A percentile compares a stretch with the other conserved stretches of the same genome.
Evolutionary conservation across 2,329 filamentous ascomycete genomes (phyloP).

Genomic region (Arthrobotrys sphaeroides): DNA sequence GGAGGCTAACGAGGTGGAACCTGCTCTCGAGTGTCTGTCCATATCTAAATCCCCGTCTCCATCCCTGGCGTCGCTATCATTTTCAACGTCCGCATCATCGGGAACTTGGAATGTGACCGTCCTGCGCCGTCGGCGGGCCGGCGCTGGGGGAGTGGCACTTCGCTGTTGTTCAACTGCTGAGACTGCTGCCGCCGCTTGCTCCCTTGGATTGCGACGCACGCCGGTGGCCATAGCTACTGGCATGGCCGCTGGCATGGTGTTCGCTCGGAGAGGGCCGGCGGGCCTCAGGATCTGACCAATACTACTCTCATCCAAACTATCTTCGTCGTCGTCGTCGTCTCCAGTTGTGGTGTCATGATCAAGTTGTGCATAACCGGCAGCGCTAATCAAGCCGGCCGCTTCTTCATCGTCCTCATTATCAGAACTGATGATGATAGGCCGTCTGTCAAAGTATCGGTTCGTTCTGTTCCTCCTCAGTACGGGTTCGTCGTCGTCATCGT

Average conservation of each 20-base stretch:
- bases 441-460: conserved; percentile 41
- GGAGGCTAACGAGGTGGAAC: conserved; percentile 54
- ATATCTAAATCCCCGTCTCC: conserved; percentile 53
- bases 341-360: conserved; percentile 56
- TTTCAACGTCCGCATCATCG: conserved; percentile 49
- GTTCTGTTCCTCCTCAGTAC: conserved; percentile 51
- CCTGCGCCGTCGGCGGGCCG: conserved; percentile 33
- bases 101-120: conserved; percentile 53
- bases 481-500: conserved; percentile 55
- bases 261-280: conserved; percentile 39
- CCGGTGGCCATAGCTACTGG: conserved; percentile 5
- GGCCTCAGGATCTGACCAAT: conserved; percentile 37
- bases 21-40: conserved; percentile 54
- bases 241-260: conserved; percentile 43
- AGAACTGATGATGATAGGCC: conserved; percentile 52
- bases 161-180: not conserved
- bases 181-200: no score
- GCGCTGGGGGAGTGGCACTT: conserved; percentile 35
- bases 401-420: conserved; percentile 57
- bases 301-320: conserved; percentile 40
- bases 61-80: conserved; percentile 49
- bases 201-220: conserved; percentile 13
- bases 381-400: conserved; percentile 40
- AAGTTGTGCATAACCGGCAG: conserved; percentile 54
- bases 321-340: conserved; percentile 57